These are phyloP conservation scores for Debaryomycetaceae sp. DNA, from an alignment of 1,139 yeast species.

Conservation along the genomic window DNA sequence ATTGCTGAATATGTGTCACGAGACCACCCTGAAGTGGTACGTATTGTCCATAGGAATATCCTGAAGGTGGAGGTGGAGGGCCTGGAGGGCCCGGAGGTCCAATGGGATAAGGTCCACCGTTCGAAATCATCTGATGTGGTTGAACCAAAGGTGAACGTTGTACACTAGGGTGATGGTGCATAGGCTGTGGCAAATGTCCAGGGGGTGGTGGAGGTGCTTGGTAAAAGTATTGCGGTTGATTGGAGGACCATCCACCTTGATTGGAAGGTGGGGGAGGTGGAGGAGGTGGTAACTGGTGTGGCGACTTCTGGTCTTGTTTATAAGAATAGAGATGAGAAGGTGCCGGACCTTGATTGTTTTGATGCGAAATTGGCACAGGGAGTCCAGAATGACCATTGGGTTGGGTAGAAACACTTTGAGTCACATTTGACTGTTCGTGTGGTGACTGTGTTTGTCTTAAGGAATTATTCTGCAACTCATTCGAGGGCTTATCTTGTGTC, in stretches of 20 bases:
- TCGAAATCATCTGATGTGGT: conserved; percentile 18
- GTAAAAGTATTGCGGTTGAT: conserved; percentile 22
- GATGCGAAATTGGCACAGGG: conserved; percentile 1
- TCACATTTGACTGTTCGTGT: conserved; percentile 5
- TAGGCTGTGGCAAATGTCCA: conserved; percentile 11
- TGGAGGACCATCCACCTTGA: conserved; percentile 24
- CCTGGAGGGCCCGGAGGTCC: conserved; percentile 15
- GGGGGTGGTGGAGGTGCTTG: conserved; percentile 14
- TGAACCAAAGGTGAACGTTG: conserved; percentile 22
- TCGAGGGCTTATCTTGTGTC: neutral
- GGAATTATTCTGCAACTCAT: neutral
- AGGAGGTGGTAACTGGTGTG: conserved; percentile 4
- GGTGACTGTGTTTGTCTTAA: conserved; percentile 7
- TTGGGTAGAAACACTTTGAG: neutral
- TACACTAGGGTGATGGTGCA: conserved; percentile 13
- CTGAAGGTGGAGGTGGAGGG: conserved; percentile 22
- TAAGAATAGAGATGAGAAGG: neutral
- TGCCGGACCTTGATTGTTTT: conserved; percentile 1
- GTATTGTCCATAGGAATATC: conserved; percentile 34
- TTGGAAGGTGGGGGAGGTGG: conserved; percentile 13
- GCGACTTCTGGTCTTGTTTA: neutral
- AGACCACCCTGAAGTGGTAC: conserved; percentile 34
- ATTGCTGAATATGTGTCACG: conserved; percentile 21
- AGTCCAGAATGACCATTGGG: neutral
- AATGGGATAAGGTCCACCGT: conserved; percentile 22